phyloP scores from a whole-genome alignment of 163 green algal genomes.

The Scenedesmus sp. region DNA sequence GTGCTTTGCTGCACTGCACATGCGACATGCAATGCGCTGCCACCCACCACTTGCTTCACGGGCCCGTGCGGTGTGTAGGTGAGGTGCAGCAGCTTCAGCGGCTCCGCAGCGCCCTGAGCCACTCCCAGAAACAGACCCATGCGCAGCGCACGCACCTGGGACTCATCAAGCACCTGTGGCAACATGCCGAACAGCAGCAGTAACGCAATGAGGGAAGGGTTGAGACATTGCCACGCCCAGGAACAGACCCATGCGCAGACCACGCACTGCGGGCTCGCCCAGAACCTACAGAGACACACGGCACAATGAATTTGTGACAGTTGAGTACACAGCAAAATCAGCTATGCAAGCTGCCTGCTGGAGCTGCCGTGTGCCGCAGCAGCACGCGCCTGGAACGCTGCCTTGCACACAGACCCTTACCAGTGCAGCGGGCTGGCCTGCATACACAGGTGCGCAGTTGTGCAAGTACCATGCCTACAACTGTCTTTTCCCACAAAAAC shows the following conservation, averaged over 20 bases:
- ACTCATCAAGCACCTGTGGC: slow-evolving; percentile 83
- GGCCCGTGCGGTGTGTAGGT: slow-evolving; percentile 84
- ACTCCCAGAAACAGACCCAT: slow-evolving; percentile 98
- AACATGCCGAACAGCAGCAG: not conserved
- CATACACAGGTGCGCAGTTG: not conserved
- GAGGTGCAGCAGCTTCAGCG: slow-evolving; percentile 98
- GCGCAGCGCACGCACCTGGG: slow-evolving; percentile 85
- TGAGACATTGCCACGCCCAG: not conserved
- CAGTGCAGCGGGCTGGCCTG: too few species aligned
- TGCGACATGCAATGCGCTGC: not conserved
- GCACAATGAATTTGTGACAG: too few species aligned
- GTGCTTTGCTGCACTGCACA: not conserved
- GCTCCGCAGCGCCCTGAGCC: slow-evolving; percentile 67
- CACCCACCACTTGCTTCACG: slow-evolving; percentile 9
- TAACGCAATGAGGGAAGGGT: not conserved
- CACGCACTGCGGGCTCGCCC: not conserved
- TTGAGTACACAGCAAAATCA: too few species aligned
- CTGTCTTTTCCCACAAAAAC: too few species aligned
- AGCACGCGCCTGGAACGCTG: too few species aligned
- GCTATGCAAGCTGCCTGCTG: too few species aligned
- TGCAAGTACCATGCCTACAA: not conserved
- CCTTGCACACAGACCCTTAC: too few species aligned
- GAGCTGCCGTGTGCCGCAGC: too few species aligned
- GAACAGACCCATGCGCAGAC: not conserved
- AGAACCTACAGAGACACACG: not conserved